Percentiles rank a stretch among this genome's conserved stretches.
phyloP scores from a whole-genome alignment of 2,329 filamentous ascomycete genomes.

The Arachnopeziza araneosa region DNA sequence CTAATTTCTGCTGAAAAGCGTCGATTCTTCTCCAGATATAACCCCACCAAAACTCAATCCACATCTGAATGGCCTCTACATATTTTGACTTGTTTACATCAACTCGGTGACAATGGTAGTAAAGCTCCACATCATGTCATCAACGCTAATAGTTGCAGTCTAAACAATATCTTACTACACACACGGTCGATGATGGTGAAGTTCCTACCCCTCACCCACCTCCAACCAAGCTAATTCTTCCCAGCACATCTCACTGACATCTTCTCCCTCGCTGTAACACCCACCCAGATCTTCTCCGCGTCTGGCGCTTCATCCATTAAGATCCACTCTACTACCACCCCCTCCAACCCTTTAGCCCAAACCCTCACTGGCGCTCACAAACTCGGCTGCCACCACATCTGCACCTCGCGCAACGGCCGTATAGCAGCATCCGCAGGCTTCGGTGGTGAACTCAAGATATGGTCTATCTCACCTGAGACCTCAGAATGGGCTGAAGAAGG shows the following conservation, averaged over 20 bases:
- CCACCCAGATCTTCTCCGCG: conserved; percentile 69
- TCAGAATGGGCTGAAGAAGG: conserved; percentile 47
- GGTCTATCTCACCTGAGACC: conserved; percentile 59
- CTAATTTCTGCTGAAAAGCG: neutral
- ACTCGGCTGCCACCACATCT: conserved; percentile 87
- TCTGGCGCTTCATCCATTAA: conserved; percentile 80
- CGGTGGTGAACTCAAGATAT: conserved; percentile 80
- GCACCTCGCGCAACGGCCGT: conserved; percentile 61
- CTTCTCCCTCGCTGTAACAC: conserved; percentile 74
- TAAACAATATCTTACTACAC: conserved; percentile 94
- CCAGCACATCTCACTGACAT: conserved; percentile 79
- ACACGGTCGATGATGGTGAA: conserved; percentile 81
- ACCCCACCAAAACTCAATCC: neutral
- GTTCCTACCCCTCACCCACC: conserved; percentile 11
- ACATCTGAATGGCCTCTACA: neutral
- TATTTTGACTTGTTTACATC: conserved; percentile 6
- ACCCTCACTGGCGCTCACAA: conserved; percentile 75
- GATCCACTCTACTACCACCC: conserved; percentile 67
- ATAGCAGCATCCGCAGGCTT: conserved; percentile 82
- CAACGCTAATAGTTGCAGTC: conserved; percentile 54
- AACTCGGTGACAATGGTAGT: conserved; percentile 28
- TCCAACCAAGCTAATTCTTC: conserved; percentile 21
- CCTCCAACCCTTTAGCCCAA: conserved; percentile 72
- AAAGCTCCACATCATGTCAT: neutral
- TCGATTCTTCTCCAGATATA: neutral